These are phyloP conservation scores for Setaria italica DNA, from an alignment of 202 grass and related monocot species.

Conservation along the genomic window DNA sequence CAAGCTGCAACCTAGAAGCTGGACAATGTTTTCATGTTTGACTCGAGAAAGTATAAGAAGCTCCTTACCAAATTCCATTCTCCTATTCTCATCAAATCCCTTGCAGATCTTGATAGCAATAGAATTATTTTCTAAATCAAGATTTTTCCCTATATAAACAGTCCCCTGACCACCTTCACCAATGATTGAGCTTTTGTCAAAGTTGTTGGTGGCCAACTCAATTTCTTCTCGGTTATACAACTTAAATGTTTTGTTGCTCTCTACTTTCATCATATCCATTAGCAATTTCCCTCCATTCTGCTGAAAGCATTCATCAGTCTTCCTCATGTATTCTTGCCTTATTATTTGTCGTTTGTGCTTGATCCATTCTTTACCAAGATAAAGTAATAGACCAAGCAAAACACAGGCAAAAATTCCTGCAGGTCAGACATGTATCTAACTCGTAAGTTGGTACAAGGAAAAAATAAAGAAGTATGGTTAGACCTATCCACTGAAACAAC, in stretches of 20 bases:
- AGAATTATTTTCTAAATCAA: not conserved
- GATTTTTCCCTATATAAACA: conserved; percentile 35
- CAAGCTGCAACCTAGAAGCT: conserved; percentile 57
- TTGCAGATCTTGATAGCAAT: conserved; percentile 56
- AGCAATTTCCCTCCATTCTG: conserved; percentile 43
- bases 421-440: not conserved
- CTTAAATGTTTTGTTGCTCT: conserved; percentile 40
- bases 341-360: not conserved
- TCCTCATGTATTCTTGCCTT: not conserved
- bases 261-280: conserved; percentile 40
- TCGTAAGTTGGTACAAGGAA: too few species aligned
- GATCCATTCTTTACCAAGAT: conserved; percentile 5
- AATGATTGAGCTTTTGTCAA: not conserved
- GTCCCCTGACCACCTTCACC: conserved; percentile 55
- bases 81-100: conserved; percentile 40
- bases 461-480: not conserved
- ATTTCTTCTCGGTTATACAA: conserved; percentile 41
- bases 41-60: conserved; percentile 53
- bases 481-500: not conserved
- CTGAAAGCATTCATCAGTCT: conserved; percentile 42
- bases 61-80: conserved; percentile 51
- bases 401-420: not conserved
- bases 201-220: conserved; percentile 42
- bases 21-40: conserved; percentile 56
- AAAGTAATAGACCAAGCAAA: conserved; percentile 11